phyloP scores from a whole-genome alignment of 805 yeast species.

The Ogataea saltuana region DNA sequence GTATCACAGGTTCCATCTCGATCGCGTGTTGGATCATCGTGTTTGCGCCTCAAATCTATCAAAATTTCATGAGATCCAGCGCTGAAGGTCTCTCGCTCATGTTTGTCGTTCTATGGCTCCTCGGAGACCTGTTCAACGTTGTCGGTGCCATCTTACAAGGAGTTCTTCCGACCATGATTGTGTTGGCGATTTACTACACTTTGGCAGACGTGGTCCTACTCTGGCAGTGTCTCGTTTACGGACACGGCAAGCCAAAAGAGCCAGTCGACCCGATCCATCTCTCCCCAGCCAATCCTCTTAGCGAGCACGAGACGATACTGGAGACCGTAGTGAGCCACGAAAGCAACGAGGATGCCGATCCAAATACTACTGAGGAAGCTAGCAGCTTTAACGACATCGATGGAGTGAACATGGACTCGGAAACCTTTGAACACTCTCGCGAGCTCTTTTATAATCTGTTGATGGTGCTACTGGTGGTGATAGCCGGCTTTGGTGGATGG shows the following conservation, averaged over 20 bases:
- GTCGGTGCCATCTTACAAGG: constrained; percentile 89
- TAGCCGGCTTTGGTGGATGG: constrained; percentile 90
- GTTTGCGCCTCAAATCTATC: constrained; percentile 95
- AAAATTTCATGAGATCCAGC: constrained; percentile 79
- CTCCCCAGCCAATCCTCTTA: constrained; percentile 86
- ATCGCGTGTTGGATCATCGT: constrained; percentile 98
- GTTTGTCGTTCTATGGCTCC: constrained; percentile 87
- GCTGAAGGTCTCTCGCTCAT: constrained; percentile 87
- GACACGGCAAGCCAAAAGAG: constrained; percentile 49
- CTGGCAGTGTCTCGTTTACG: constrained; percentile 81
- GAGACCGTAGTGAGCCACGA: constrained; percentile 58
- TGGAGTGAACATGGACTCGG: constrained; percentile 27
- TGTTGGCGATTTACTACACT: constrained; percentile 90
- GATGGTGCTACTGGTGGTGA: constrained; percentile 65
- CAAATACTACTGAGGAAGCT: constrained; percentile 23
- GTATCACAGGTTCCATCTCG: constrained; percentile 84
- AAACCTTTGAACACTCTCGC: constrained; percentile 18
- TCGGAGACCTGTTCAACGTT: constrained; percentile 92
- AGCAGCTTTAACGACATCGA: constrained; percentile 36
- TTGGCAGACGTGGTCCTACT: constrained; percentile 83
- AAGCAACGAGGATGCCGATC: constrained; percentile 32
- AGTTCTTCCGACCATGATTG: constrained; percentile 90
- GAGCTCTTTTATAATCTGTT: constrained; percentile 39
- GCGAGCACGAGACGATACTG: constrained; percentile 59
- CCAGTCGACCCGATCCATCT: constrained; percentile 73